Evolutionary conservation across 129 eudicot species (phyloP), one percentile per base, ranked within the genome.

Genomic region (Escallonia herrerae): DNA sequence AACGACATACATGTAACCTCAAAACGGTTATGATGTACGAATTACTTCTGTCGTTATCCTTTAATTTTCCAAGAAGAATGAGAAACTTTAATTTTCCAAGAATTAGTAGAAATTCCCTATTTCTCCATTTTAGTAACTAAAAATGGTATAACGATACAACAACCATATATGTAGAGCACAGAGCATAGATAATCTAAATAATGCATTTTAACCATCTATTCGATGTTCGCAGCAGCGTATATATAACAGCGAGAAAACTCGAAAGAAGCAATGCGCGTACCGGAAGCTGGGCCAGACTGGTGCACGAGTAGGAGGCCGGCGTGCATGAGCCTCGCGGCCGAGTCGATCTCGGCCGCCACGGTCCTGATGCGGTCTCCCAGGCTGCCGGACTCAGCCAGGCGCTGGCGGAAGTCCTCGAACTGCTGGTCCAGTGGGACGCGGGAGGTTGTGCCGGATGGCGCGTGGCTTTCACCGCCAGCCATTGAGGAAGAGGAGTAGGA

Each of bases 291-390:
- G 12, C 86, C 79, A 65, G 96, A 81, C 50, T 93, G 98, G 63
- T 93, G 98, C 79, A 88, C 80, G 40, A 87, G 87, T 40, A 88
- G 82, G 22, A 93, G 87, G 44, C 65, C 69, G 22, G 95, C 78
- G 62, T 88, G 89, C 82, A 85, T 77, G 70, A 73, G 74, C 67
- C 96, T 74, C 5, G 84, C 79, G 37, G 70, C 72, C 13, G 96
- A 81, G 42, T 87, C 97, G 43, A 91, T 91, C 56, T 91, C 82
- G 14, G 74, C 6, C 0, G 89, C 80, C 3, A 91, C 91, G 48
- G 77, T 74, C 43, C 68, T 80, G 33, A 91, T 85, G 11, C 96
- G 86, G 60, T 91, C 96, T 13, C 85, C 87, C 60, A 91, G 6
- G 68, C 58, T 73, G 46, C 87, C 91, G 2, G 95, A 82, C 8